Conservation (phyloP, 1,284 basidiomycete species). For the Tremellales sp. region DNA sequence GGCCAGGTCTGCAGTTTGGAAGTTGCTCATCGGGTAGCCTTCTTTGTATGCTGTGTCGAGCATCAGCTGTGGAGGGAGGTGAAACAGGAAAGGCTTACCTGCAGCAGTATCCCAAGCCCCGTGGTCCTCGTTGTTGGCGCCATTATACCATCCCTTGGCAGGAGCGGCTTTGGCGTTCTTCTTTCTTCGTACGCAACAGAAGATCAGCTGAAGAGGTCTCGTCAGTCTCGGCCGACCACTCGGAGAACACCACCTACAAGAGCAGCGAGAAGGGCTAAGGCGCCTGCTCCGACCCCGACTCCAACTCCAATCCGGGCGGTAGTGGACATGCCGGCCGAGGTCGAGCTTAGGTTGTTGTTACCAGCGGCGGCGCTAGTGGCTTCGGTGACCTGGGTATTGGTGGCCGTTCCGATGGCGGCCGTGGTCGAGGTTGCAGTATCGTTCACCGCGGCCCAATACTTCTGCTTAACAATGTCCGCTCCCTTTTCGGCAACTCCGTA, state of each 20-base stretch:
- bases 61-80: neutral
- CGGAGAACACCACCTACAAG: constrained; percentile 17
- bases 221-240: neutral
- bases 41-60: constrained; percentile 29
- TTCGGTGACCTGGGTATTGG: constrained; percentile 24
- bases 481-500: constrained; percentile 70
- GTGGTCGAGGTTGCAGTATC: constrained; percentile 4
- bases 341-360: constrained; percentile 7
- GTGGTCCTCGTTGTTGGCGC: constrained; percentile 11
- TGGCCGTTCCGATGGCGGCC: constrained; percentile 23
- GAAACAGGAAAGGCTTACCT: constrained; percentile 1
- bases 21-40: constrained; percentile 20
- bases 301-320: constrained; percentile 41
- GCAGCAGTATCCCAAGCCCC: constrained; percentile 22
- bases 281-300: constrained; percentile 39
- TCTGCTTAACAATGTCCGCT: constrained; percentile 57
- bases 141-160: constrained; percentile 16
- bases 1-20: constrained; percentile 22
- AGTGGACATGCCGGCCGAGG: constrained; percentile 4
- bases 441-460: constrained; percentile 18
- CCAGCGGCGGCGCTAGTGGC: constrained; percentile 8
- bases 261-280: constrained; percentile 27
- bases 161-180: constrained; percentile 9
- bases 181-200: constrained; percentile 12
- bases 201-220: constrained; percentile 3